A percentile compares a stretch with the other conserved stretches of the same genome.
Conservation (phyloP, 805 yeast genomes). For the Kuraishia hungarica region DNA sequence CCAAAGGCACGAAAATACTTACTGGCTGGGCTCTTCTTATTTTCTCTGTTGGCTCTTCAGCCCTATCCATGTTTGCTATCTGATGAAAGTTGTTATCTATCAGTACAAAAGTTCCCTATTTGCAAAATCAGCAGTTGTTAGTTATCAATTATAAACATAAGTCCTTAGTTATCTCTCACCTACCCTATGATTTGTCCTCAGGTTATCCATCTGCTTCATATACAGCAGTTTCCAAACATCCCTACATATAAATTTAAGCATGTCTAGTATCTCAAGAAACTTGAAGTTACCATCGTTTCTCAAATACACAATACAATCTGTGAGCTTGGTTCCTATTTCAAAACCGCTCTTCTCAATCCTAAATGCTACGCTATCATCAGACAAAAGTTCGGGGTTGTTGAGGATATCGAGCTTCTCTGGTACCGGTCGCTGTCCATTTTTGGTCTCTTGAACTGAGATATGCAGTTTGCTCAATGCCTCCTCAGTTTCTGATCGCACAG, state of each 20-base stretch:
- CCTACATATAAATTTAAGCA: conserved; percentile 88
- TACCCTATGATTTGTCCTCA: conserved; percentile 83
- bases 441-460: conserved; percentile 5
- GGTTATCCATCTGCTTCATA: conserved; percentile 83
- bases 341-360: conserved; percentile 68
- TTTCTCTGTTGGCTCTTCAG: conserved; percentile 34
- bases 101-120: conserved; percentile 65
- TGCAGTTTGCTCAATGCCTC: conserved; percentile 2
- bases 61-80: conserved; percentile 41
- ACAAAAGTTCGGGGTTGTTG: conserved; percentile 21
- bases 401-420: conserved; percentile 34
- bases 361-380: conserved; percentile 42
- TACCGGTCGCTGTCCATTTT: conserved; percentile 4
- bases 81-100: conserved; percentile 59
- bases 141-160: background rate
- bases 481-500: background rate
- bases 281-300: conserved; percentile 12
- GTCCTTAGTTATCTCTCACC: conserved; percentile 2
- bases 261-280: conserved; percentile 59
- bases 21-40: conserved; percentile 29
- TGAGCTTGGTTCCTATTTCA: conserved; percentile 25
- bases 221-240: conserved; percentile 82
- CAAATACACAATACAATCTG: conserved; percentile 19
- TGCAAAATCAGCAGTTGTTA: background rate
- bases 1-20: conserved; percentile 1